Base-by-base conservation (phyloP, 192 early-diverging fungal genomes). In the Coemansia sp. region DNA sequence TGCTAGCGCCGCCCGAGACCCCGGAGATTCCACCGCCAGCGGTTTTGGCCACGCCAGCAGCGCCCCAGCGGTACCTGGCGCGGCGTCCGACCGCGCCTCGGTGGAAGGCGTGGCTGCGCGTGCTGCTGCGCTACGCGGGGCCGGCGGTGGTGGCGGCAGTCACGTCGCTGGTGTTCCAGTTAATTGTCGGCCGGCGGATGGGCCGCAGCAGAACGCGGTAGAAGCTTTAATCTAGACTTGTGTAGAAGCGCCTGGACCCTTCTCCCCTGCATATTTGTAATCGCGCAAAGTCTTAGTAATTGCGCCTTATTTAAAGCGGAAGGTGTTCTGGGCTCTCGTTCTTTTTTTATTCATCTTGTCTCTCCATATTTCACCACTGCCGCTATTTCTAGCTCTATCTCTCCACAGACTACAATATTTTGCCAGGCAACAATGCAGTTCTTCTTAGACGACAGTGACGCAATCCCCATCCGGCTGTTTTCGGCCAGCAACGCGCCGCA, bases 81-180 rank as follows among this genome's bases (percentile, higher is more conserved):
- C 34, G 17, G 31, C n/a, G n/a, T n/a, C n/a, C n/a, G n/a, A 3
- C 40, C 10, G n/a, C 14, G 34, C 19, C 34, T 2, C 14, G 38
- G 15, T 60, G 52, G 70, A 5, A 53, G 34, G 48, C 21, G 3
- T 74, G 70, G 72, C 23, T 64, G 8, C 45, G 55, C 10, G 10
- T 75, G 7, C 36, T 68, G 9, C 0, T 61, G 50, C 60, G 53
- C 20, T 75, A 68, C 20, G 72, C 72, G 11, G 54, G 52, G 12
- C 72, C 72, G 22, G 66, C 72, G 4, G 40, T 75, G 15, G 58
- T 75, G n/a, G 72, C 72, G 1, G 60, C 58, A 3, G 36, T 64
- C n/a, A 68, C 72, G n/a, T 61, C 72, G 6, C 51, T 75, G 14
- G 14, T 62, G 5, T 17, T 56, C n/a, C 42, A 56, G 22, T 1